Conservation (phyloP, 805 yeast species). For the Starmerella kuoi region DNA sequence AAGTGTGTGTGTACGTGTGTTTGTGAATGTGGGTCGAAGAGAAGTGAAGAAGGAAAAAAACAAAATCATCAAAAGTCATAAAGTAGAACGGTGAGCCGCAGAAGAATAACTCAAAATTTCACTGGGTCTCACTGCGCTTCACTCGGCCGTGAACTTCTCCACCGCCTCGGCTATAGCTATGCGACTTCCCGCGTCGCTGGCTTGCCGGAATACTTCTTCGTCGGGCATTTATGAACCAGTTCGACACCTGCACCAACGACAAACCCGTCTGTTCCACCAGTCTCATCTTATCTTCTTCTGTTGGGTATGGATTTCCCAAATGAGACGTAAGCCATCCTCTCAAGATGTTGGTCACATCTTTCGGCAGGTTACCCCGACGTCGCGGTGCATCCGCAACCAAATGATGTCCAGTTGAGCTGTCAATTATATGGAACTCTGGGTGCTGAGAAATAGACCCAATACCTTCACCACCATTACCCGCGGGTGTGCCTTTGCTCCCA, state of each 20-base stretch:
- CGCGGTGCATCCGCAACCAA: constrained; percentile 16
- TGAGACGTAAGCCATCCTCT: constrained; percentile 65
- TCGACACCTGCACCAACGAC: constrained; percentile 67
- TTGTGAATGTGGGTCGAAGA: too few species aligned
- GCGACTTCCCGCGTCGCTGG: constrained; percentile 20
- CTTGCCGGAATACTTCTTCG: constrained; percentile 47
- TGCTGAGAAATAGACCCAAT: constrained; percentile 4
- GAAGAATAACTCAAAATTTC: too few species aligned
- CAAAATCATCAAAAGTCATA: too few species aligned
- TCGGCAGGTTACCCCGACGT: constrained; percentile 64
- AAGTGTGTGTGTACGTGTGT: too few species aligned
- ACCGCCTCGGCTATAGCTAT: neutral
- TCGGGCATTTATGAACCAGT: constrained; percentile 84
- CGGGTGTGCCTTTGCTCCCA: neutral
- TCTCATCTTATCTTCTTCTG: constrained; percentile 61
- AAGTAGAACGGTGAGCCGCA: too few species aligned
- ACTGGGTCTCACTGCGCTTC: too few species aligned
- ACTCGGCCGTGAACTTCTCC: neutral
- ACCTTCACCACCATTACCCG: neutral
- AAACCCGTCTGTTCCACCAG: constrained; percentile 61
- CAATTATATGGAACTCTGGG: constrained; percentile 17
- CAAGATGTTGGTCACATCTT: constrained; percentile 59
- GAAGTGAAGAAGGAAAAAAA: too few species aligned
- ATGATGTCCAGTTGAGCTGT: constrained; percentile 16
- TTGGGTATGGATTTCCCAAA: constrained; percentile 72